Evolutionary conservation across 768 basidiomycete genomes (phyloP).

Genomic region (Chlorophyllum brunneum): DNA sequence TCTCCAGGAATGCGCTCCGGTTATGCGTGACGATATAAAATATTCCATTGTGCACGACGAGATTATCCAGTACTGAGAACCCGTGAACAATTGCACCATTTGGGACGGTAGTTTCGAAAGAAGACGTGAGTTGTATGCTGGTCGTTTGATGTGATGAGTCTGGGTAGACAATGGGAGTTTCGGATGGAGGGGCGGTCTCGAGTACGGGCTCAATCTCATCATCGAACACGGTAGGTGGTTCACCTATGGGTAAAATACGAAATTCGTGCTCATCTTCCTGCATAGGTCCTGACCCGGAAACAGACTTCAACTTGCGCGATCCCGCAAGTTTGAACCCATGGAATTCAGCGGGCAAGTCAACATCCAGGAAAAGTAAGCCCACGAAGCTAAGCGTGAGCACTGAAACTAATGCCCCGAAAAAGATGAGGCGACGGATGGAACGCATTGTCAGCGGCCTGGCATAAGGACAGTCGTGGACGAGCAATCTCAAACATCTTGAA

Average conservation of each 20-base stretch:
- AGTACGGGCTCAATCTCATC: neutral
- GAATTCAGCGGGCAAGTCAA: neutral
- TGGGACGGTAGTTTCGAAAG: constrained; percentile 3
- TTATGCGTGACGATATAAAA: constrained; percentile 56
- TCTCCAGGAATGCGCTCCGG: constrained; percentile 37
- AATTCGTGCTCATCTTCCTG: neutral
- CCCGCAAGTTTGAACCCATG: neutral
- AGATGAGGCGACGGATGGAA: too few species aligned
- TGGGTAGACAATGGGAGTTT: neutral
- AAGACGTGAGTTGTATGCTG: neutral
- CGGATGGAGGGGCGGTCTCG: too few species aligned
- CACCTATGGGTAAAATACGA: neutral
- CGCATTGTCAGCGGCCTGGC: too few species aligned
- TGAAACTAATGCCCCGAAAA: neutral
- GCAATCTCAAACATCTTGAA: too few species aligned
- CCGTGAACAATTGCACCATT: constrained; percentile 28
- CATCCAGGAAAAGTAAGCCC: constrained; percentile 2
- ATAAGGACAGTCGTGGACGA: too few species aligned
- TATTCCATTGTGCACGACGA: constrained; percentile 74
- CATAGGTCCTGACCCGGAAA: neutral
- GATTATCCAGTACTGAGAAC: constrained; percentile 72
- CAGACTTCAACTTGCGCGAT: neutral
- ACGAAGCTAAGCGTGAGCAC: neutral
- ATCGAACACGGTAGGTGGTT: neutral
- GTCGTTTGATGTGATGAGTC: neutral